Base-by-base conservation (phyloP, 2,329 filamentous ascomycete species). In the Colletotrichum liriopes region DNA sequence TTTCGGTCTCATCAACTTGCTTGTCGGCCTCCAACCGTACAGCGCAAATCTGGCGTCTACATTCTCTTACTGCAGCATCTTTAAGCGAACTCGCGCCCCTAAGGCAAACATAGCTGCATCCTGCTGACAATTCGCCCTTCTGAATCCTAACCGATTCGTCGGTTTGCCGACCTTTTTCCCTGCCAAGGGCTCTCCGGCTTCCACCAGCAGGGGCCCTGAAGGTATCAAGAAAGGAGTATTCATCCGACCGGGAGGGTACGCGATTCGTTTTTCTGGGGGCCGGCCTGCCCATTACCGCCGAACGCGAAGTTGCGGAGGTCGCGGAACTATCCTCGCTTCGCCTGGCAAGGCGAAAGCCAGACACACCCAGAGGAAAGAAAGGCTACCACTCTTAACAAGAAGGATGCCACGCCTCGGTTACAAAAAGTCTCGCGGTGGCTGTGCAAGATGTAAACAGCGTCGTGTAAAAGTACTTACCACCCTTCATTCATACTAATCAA, bases 381-480 rank as follows among this genome's bases (percentile, higher is more conserved):
- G 43, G 26, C 29, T 41, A 12, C 32, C 59, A 18, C 43, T 65
- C 54, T 52, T 47, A 20, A 58, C 32, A 20, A 8, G 51, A 26
- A 43, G 60, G 54, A 77, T 76, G 74, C 77, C 77, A 47, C 79
- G 78, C 3, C 73, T 82, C 8, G 81, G 81, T 3, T 81, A 82
- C 73, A 81, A 77, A 29, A 82, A 82, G 59, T 82, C 80, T 41
- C 79, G 81, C 12, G 77, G 74, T 49, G 81, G 81, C 35, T 82
- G 81, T 71, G 74, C 77, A 49, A 75, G 80, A n/a, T 82, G 81
- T 73, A 82, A 82, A 69, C 77, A 79, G 45, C 76, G 81, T 5
- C 78, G 81, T 45, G 81, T 82, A 73, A 82, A 82, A 77, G 81
- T 81, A 75, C 29, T 52, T 37, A 37, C 49, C 32, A 51, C 56